Evolutionary conservation across 2,329 filamentous ascomycete genomes (phyloP).

Genomic region (Aspergillus nomiae): DNA sequence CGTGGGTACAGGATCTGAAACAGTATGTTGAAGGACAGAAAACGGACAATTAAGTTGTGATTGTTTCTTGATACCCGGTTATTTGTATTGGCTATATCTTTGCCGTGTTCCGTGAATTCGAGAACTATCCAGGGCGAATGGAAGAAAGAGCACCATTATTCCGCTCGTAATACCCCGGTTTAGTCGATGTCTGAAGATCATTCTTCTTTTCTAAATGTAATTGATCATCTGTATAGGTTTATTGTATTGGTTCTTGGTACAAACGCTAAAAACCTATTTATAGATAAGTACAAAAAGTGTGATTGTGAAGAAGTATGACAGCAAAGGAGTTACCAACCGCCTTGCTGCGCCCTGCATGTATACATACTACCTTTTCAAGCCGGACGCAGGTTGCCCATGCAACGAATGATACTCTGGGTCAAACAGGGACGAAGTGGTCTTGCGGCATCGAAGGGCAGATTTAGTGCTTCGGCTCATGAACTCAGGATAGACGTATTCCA

Average conservation of each 20-base stretch:
- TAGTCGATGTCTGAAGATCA: too few species aligned
- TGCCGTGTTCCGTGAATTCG: background rate
- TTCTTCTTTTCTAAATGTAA: too few species aligned
- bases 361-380: background rate
- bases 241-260: too few species aligned
- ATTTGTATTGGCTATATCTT: background rate
- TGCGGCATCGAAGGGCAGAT: background rate
- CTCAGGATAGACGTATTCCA: background rate
- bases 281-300: too few species aligned
- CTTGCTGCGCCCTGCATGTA: background rate
- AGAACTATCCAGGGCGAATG: background rate
- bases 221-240: too few species aligned
- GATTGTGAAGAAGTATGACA: too few species aligned
- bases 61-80: background rate
- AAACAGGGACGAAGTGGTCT: background rate
- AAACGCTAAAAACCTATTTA: too few species aligned
- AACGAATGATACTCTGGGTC: background rate
- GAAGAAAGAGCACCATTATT: background rate
- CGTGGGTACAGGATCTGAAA: conserved; percentile 46
- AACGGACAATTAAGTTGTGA: background rate
- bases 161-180: too few species aligned
- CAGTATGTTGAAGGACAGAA: conserved; percentile 36
- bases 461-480: background rate
- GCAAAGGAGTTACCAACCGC: too few species aligned
- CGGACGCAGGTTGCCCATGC: background rate